Evolutionary conservation across 371 early-diverging fungal genomes (phyloP), one percentile per base, ranked within the genome.

Genomic region (Mucor irregularis): DNA sequence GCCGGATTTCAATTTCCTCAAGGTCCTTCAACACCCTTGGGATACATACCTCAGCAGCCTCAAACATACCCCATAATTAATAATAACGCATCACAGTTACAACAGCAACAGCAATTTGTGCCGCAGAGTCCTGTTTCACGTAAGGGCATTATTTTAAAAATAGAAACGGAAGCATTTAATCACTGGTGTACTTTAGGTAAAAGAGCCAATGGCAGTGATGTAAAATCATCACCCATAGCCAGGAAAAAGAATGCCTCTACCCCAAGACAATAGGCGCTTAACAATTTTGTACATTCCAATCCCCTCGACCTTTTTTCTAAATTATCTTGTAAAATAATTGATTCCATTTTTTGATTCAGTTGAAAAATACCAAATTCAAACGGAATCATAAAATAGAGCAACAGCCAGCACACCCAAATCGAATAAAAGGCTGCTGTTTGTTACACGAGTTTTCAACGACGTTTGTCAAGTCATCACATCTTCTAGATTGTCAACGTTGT

Each of bases 11-110:
- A 61, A 29, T 42, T 53, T 19, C 67, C 62, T 29, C 62, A 59
- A 16, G 24, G 37, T 40, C 16, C 34, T 40, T 17, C 55, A 53
- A 11, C 51, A 50, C 17, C 61, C 60, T 39, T 21, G 33, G 11
- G 51, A 50, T 44, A 29, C 57, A n/a, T n/a, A n/a, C n/a, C n/a
- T 61, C 49, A 71, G 58, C 46, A 67, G 59, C 58, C 65, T 47
- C 49, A 63, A 53, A 19, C 56, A 24, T 29, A 46, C 47, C 29
- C 30, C 31, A 25, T 19, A 28, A 43, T 24, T 34, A 21, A 50
- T 33, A 35, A 19, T 33, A 29, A 29, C 34, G n/a, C n/a, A n/a
- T n/a, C n/a, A 31, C 52, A 39, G 33, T 33, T 43, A 19, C 63
- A 43, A 26, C 69, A 34, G n/a, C 54, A 61, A 11, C 64, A 54